phyloP scores from a whole-genome alignment of 1,284 basidiomycete genomes.

The Gastroboletus turbinatus region DNA sequence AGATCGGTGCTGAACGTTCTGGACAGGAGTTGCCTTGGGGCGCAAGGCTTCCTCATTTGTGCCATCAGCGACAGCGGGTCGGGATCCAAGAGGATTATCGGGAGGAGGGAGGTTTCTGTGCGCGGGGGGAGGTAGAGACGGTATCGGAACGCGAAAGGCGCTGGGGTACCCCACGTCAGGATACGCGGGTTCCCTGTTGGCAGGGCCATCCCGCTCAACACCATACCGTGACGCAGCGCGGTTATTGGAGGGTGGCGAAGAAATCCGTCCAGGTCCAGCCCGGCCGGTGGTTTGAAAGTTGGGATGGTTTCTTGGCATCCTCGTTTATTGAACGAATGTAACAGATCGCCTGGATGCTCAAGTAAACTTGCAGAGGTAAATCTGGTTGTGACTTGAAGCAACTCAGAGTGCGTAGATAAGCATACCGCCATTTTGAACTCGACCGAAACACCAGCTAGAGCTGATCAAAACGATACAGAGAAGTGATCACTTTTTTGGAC shows the following conservation, averaged over 20 bases:
- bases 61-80: slow-evolving; percentile 9
- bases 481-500: neutral
- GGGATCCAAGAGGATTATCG: slow-evolving; percentile 14
- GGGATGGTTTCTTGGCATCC: slow-evolving; percentile 20
- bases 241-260: neutral
- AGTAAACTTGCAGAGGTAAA: slow-evolving; percentile 1
- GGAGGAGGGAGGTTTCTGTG: slow-evolving; percentile 1
- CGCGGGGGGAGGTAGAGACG: slow-evolving; percentile 3
- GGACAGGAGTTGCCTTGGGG: slow-evolving; percentile 15
- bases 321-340: slow-evolving; percentile 7
- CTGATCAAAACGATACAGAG: neutral
- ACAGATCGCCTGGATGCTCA: slow-evolving; percentile 20
- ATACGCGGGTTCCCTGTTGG: neutral
- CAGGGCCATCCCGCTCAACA: neutral
- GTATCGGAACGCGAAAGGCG: slow-evolving; percentile 10
- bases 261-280: slow-evolving; percentile 24
- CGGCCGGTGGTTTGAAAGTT: slow-evolving; percentile 7
- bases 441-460: slow-evolving; percentile 13
- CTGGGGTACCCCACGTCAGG: slow-evolving; percentile 7
- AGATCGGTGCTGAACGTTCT: slow-evolving; percentile 18
- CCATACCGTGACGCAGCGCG: neutral
- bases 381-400: neutral
- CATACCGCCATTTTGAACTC: slow-evolving; percentile 18
- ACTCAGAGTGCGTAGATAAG: slow-evolving; percentile 14
- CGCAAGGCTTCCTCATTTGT: slow-evolving; percentile 8